Conservation (phyloP, 805 yeast species). For the Pichia californica region DNA sequence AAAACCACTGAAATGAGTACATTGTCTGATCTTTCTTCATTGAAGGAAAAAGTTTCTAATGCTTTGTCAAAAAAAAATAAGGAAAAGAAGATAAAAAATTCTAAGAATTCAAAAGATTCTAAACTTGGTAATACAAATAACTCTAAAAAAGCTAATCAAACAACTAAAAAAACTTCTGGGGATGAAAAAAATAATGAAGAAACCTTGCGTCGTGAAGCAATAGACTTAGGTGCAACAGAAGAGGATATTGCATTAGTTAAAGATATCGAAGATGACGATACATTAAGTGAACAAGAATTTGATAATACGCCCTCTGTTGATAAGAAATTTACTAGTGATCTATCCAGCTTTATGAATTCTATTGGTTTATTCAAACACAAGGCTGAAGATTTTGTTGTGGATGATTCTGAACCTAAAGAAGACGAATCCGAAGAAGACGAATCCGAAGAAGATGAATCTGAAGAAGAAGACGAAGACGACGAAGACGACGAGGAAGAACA, state of each 20-base stretch:
- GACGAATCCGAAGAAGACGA: conserved; percentile 29
- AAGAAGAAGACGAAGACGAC: conserved; percentile 25
- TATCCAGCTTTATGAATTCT: conserved; percentile 55
- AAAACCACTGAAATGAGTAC: conserved; percentile 37
- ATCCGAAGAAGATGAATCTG: conserved; percentile 25
- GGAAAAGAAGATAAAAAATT: conserved; percentile 18
- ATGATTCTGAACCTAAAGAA: conserved; percentile 33
- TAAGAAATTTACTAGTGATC: conserved; percentile 42
- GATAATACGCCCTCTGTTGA: conserved; percentile 39
- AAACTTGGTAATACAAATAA: conserved; percentile 3
- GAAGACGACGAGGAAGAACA: conserved; percentile 26
- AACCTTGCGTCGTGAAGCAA: conserved; percentile 59
- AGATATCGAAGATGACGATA: conserved; percentile 40
- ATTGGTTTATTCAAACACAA: conserved; percentile 52
- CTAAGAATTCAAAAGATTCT: conserved; percentile 7
- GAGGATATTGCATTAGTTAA: conserved; percentile 65
- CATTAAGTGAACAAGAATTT: conserved; percentile 44
- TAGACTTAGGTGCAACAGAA: conserved; percentile 79
- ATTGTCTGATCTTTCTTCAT: conserved; percentile 44
- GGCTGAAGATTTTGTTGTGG: conserved; percentile 32
- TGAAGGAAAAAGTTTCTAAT: conserved; percentile 57
- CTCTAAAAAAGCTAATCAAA: conserved; percentile 3
- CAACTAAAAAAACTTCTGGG: neutral
- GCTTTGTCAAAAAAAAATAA: conserved; percentile 35
- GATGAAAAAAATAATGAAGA: conserved; percentile 9